Percentiles rank a stretch among this genome's conserved stretches.
Evolutionary conservation across 176 grass and related monocot genomes (phyloP).

Genomic region (Carex littledalei): DNA sequence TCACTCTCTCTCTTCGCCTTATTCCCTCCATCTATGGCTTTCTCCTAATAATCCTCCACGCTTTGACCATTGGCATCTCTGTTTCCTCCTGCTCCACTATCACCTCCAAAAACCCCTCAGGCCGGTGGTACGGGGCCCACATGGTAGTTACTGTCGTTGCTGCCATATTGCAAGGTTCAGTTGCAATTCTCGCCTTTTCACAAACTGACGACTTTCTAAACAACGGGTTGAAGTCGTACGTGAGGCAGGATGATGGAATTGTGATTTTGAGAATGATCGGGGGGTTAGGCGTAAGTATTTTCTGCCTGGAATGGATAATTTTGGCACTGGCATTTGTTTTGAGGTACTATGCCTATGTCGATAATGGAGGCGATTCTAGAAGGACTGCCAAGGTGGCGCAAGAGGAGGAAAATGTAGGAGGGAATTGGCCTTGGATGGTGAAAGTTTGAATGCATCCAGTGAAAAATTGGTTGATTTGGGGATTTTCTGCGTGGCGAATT

Average conservation of each 20-base stretch:
- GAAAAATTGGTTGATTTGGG: neutral
- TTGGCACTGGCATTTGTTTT: slow-evolving; percentile 91
- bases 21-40: slow-evolving; percentile 82
- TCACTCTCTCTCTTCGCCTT: slow-evolving; percentile 93
- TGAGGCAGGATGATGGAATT: slow-evolving; percentile 75
- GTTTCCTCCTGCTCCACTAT: slow-evolving; percentile 71
- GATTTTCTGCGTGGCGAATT: neutral
- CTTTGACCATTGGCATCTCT: slow-evolving; percentile 66
- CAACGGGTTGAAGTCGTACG: slow-evolving; percentile 62
- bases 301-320: slow-evolving; percentile 88
- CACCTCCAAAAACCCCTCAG: slow-evolving; percentile 39
- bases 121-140: slow-evolving; percentile 74
- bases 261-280: slow-evolving; percentile 96
- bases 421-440: slow-evolving; percentile 72
- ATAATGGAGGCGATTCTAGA: slow-evolving; percentile 47
- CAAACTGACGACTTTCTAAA: slow-evolving; percentile 58
- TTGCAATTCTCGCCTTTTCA: slow-evolving; percentile 70
- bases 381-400: slow-evolving; percentile 60
- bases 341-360: slow-evolving; percentile 63
- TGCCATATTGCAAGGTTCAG: slow-evolving; percentile 89
- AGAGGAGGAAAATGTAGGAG: slow-evolving; percentile 46
- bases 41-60: slow-evolving; percentile 92
- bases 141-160: slow-evolving; percentile 60
- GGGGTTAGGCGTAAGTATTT: slow-evolving; percentile 75
- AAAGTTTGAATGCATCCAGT: slow-evolving; percentile 45